These are phyloP conservation scores for Shiraia sp. DNA, from an alignment of 2,329 filamentous ascomycete species.

Conservation along the genomic window DNA sequence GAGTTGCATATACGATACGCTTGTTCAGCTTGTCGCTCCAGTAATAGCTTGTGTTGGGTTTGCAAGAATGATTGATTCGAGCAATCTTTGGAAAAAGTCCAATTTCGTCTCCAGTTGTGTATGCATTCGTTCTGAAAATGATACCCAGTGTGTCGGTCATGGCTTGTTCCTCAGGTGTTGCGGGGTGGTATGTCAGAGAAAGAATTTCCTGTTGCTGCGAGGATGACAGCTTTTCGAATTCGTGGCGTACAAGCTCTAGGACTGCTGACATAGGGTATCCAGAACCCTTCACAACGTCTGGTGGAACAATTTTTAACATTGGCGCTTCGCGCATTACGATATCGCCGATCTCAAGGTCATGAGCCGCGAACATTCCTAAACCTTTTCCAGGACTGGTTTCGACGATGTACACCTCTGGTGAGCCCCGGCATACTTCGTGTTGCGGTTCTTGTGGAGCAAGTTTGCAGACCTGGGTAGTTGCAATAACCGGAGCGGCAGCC, in stretches of 20 bases:
- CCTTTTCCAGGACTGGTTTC: slow-evolving; percentile 45
- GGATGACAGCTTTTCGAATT: slow-evolving; percentile 28
- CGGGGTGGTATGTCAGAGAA: slow-evolving; percentile 31
- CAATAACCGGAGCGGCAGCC: slow-evolving; percentile 14
- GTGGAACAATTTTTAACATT: slow-evolving; percentile 38
- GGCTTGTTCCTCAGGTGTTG: slow-evolving; percentile 14
- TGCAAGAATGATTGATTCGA: slow-evolving; percentile 44
- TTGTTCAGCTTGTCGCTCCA: slow-evolving; percentile 39
- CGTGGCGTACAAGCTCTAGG: slow-evolving; percentile 19
- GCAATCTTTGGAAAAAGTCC: slow-evolving; percentile 42
- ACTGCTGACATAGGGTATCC: slow-evolving; percentile 33
- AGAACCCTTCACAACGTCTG: slow-evolving; percentile 27
- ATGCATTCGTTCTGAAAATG: slow-evolving; percentile 44
- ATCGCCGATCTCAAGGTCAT: slow-evolving; percentile 43
- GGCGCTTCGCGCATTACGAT: slow-evolving; percentile 48
- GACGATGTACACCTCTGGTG: slow-evolving; percentile 34
- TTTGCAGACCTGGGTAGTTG: slow-evolving; percentile 15
- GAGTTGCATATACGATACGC: slow-evolving; percentile 41
- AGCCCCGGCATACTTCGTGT: slow-evolving; percentile 26
- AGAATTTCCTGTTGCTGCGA: slow-evolving; percentile 29
- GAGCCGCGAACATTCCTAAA: slow-evolving; percentile 48
- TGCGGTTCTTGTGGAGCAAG: slow-evolving; percentile 1
- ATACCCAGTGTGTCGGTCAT: slow-evolving; percentile 26
- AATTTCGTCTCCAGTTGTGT: slow-evolving; percentile 35
- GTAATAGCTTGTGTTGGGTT: slow-evolving; percentile 43